Conservation (phyloP, 1,284 basidiomycete genomes). For the Cryptococcus maquisensis region DNA sequence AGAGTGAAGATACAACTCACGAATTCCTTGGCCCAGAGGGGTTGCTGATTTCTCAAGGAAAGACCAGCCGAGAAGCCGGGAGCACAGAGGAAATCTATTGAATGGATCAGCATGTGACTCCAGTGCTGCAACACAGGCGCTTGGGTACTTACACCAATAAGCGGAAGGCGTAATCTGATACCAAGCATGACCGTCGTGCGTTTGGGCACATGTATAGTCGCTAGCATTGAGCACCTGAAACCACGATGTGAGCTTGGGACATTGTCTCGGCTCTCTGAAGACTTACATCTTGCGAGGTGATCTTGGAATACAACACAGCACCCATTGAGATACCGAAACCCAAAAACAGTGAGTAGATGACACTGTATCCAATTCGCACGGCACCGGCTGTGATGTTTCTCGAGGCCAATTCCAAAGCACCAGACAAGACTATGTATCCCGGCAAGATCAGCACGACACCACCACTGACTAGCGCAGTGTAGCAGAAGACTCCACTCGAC, state of each 20-base stretch:
- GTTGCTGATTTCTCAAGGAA: conserved; percentile 71
- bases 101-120: not conserved
- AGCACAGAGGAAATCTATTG: conserved; percentile 68
- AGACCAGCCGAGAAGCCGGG: conserved; percentile 71
- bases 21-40: conserved; percentile 66
- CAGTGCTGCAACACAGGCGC: not conserved
- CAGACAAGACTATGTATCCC: conserved; percentile 74
- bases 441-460: conserved; percentile 85
- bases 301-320: conserved; percentile 61
- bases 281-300: conserved; percentile 48
- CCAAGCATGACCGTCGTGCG: conserved; percentile 54
- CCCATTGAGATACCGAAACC: conserved; percentile 81
- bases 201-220: conserved; percentile 59
- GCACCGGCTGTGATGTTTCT: conserved; percentile 76
- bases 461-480: conserved; percentile 75
- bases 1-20: conserved; percentile 43
- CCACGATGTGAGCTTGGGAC: not conserved
- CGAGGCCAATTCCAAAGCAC: conserved; percentile 70
- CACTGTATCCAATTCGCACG: conserved; percentile 75
- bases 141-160: conserved; percentile 49
- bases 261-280: not conserved
- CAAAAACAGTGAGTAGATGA: conserved; percentile 59
- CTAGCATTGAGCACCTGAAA: conserved; percentile 50
- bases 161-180: conserved; percentile 47
- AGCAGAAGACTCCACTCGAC: conserved; percentile 70